These are phyloP conservation scores for Samsoniella hepiali DNA, from an alignment of 2,329 filamentous ascomycete species.

Conservation along the genomic window DNA sequence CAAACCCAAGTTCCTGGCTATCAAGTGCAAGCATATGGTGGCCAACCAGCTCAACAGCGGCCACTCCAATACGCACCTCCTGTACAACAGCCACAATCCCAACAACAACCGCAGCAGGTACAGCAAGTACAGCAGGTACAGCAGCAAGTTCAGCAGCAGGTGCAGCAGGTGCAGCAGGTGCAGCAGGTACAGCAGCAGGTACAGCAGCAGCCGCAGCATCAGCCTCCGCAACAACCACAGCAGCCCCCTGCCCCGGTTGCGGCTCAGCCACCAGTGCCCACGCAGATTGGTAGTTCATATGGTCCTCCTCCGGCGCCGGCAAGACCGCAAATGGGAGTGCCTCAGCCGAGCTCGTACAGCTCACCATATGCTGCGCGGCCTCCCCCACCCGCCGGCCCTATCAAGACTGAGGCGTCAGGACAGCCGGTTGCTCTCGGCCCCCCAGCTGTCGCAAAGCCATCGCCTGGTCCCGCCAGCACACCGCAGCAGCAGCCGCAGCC, in stretches of 20 bases:
- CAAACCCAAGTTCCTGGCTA: slow-evolving; percentile 34
- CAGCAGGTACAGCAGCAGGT: slow-evolving; percentile 8
- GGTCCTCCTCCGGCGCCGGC: slow-evolving; percentile 36
- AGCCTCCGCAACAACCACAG: background rate
- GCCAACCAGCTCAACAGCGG: slow-evolving; percentile 22
- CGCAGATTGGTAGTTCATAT: slow-evolving; percentile 33
- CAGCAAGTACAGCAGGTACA: slow-evolving; percentile 5
- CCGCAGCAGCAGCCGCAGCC: slow-evolving; percentile 18
- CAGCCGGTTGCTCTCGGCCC: slow-evolving; percentile 15
- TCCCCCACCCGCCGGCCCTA: slow-evolving; percentile 20
- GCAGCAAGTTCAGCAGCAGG: slow-evolving; percentile 8
- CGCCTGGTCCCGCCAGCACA: slow-evolving; percentile 13
- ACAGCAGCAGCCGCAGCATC: slow-evolving; percentile 23
- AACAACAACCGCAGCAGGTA: slow-evolving; percentile 24
- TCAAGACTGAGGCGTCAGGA: slow-evolving; percentile 18
- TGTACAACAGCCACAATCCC: slow-evolving; percentile 23
- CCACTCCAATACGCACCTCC: slow-evolving; percentile 5
- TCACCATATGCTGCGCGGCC: slow-evolving; percentile 38
- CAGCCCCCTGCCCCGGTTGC: slow-evolving; percentile 31
- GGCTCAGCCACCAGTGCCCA: slow-evolving; percentile 11
- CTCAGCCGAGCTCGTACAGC: slow-evolving; percentile 35
- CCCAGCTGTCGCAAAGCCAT: slow-evolving; percentile 3
- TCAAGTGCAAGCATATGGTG: slow-evolving; percentile 32
- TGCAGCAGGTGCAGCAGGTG: slow-evolving; percentile 15
- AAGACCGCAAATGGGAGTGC: slow-evolving; percentile 30